These are phyloP conservation scores for Plasmodium inui DNA, from an alignment of 169 alveolate genomes.

Conservation along the genomic window DNA sequence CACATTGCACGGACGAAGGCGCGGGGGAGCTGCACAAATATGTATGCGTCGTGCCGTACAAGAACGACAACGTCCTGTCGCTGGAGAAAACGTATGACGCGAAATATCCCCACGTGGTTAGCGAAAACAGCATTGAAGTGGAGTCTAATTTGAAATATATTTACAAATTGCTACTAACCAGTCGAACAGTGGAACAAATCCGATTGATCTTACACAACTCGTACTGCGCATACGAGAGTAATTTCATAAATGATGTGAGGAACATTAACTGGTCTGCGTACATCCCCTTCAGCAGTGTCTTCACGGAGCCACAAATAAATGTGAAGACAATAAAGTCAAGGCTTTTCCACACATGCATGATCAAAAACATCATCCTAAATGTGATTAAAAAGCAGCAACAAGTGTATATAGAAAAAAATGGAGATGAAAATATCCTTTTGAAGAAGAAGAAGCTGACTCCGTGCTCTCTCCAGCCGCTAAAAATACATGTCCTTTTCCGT, in stretches of 20 bases:
- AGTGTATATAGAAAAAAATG: constrained; percentile 70
- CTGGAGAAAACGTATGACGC: constrained; percentile 29
- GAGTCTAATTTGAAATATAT: constrained; percentile 50
- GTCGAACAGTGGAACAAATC: constrained; percentile 70
- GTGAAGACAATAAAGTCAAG: constrained; percentile 49
- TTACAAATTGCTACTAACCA: constrained; percentile 44
- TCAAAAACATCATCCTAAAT: constrained; percentile 57
- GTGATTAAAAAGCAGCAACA: constrained; percentile 73
- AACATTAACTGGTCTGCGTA: constrained; percentile 46
- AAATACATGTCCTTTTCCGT: constrained; percentile 50
- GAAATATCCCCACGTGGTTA: constrained; percentile 33
- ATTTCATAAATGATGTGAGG: constrained; percentile 58
- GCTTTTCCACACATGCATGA: constrained; percentile 66
- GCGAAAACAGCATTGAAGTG: constrained; percentile 50
- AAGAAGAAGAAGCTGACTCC: constrained; percentile 52
- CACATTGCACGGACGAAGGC: constrained; percentile 7
- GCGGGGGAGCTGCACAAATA: constrained; percentile 21
- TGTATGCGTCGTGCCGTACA: constrained; percentile 62
- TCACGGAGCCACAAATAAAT: constrained; percentile 36
- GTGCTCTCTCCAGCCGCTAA: constrained; percentile 31
- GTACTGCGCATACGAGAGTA: constrained; percentile 62
- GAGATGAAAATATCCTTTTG: constrained; percentile 68
- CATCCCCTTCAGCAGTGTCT: constrained; percentile 65
- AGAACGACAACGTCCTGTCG: constrained; percentile 41
- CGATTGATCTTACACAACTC: constrained; percentile 36